A percentile compares a stretch with the other conserved stretches of the same genome.
Conservation (phyloP, 306 rosid species). For the Ochetophila trinervis region DNA sequence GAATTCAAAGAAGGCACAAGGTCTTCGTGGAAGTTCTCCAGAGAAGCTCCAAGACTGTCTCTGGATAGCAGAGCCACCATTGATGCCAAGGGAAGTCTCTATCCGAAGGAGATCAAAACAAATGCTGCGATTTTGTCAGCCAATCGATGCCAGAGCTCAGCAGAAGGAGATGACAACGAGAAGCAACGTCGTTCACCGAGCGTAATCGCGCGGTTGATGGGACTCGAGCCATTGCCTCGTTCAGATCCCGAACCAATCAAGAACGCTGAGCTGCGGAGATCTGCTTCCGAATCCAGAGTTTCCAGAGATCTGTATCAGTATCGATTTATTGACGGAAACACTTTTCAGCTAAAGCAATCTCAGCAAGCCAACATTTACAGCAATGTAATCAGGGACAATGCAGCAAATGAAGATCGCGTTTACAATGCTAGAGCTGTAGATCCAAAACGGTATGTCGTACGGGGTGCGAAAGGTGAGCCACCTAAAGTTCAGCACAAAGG, state of each 20-base stretch:
- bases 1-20: slow-evolving; percentile 80
- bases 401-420: slow-evolving; percentile 20
- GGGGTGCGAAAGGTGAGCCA: slow-evolving; percentile 29
- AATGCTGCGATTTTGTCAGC: slow-evolving; percentile 35
- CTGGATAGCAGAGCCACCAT: slow-evolving; percentile 85
- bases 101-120: slow-evolving; percentile 63
- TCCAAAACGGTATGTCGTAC: slow-evolving; percentile 28
- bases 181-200: slow-evolving; percentile 80
- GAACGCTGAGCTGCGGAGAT: slow-evolving; percentile 71
- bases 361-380: slow-evolving; percentile 24
- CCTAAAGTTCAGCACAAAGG: slow-evolving; percentile 36
- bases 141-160: slow-evolving; percentile 24
- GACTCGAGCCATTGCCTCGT: slow-evolving; percentile 58
- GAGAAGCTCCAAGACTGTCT: slow-evolving; percentile 91
- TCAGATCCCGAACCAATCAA: slow-evolving; percentile 52
- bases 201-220: slow-evolving; percentile 90
- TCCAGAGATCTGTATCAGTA: slow-evolving; percentile 59
- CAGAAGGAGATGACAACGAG: slow-evolving; percentile 37
- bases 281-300: slow-evolving; percentile 85
- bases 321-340: slow-evolving; percentile 51
- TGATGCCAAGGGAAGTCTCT: slow-evolving; percentile 71
- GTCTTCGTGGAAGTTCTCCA: slow-evolving; percentile 78
- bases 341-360: slow-evolving; percentile 37
- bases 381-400: slow-evolving; percentile 34
- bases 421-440: slow-evolving; percentile 35